Percentiles rank a stretch among this genome's conserved stretches.
These are phyloP conservation scores for Annulohypoxylon nitens DNA, from an alignment of 495 filamentous ascomycete genomes.

Conservation along the genomic window DNA sequence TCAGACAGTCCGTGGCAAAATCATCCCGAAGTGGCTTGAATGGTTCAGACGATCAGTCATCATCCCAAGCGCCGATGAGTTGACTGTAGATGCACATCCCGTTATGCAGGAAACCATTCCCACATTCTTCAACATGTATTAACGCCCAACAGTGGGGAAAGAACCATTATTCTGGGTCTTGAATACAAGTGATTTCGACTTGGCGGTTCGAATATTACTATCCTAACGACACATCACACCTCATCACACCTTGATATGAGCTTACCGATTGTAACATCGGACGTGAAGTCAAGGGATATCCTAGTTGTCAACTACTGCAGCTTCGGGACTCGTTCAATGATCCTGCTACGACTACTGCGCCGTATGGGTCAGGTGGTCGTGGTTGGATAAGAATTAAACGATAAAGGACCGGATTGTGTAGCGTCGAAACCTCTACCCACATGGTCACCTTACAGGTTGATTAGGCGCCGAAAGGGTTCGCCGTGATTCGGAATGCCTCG, in stretches of 20 bases:
- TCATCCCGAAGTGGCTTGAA: not conserved
- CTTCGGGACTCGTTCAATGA: not conserved
- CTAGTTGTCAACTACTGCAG: not conserved
- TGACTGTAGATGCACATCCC: constrained; percentile 3
- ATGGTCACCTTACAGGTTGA: constrained; percentile 6
- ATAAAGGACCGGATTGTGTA: not conserved
- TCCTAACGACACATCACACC: constrained; percentile 10
- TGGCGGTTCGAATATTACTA: constrained; percentile 6
- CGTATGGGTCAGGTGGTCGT: not conserved
- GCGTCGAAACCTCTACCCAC: constrained; percentile 9
- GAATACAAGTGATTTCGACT: not conserved
- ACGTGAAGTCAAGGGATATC: constrained; percentile 1
- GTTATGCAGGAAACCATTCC: constrained; percentile 10
- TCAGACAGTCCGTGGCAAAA: not conserved
- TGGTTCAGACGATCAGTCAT: not conserved
- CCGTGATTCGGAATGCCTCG: not conserved
- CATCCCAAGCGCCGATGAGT: not conserved
- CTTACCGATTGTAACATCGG: constrained; percentile 12
- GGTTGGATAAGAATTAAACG: not conserved
- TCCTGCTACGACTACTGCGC: not conserved
- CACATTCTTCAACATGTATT: constrained; percentile 9
- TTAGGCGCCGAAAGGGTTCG: not conserved
- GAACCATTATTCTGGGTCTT: constrained; percentile 13
- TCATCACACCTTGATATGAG: constrained; percentile 10
- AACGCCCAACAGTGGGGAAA: constrained; percentile 21